Evolutionary conservation across 352 stramenopile species (phyloP), one percentile per base, ranked within the genome.

Genomic region (Phytopythium mirpurense): DNA sequence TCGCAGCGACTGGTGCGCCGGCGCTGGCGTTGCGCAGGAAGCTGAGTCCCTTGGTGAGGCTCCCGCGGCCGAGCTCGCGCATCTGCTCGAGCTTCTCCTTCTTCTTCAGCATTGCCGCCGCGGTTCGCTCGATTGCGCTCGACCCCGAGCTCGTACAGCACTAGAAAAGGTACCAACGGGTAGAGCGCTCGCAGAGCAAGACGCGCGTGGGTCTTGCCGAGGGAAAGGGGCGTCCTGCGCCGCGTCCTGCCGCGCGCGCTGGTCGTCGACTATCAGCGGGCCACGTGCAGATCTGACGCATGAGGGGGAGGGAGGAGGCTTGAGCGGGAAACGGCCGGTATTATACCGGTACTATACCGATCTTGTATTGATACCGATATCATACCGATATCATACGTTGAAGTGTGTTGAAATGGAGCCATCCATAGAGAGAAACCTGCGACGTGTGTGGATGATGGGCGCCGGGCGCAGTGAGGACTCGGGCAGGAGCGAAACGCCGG

Each of bases 81-180:
- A 95, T 95, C 60, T 95, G 80, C 68, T 92, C 85, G 26, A 95
- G 75, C 69, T 88, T 86, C 65, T 95, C 81, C 67, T 93, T 92
- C 70, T 92, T 93, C 64, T 77, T 77, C 38, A 76, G 67, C 76
- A 93, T 93, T 54, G 19, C n/a, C 0, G 35, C 21, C 44, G 45
- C 36, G 24, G 37, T 1, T 2, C 9, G 19, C 19, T 14, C 19
- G 38, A 16, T 44, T 29, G n/a, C 19, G 3, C 3, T 5, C 38
- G n/a, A 26, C 14, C 38, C 19, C 6, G n/a, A 16, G 24, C 38
- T 10, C 19, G 8, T 2, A 19, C n/a, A 18, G 38, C 10, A 18
- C 8, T 8, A n/a, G 4, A 27, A 27, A 44, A 3, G 23, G 24
- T 14, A 44, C 19, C n/a, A 18, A 19, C 7, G 5, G n/a, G 27